phyloP scores from a whole-genome alignment of 148 eudicot species.

The Vaccinium vitisidaea region DNA sequence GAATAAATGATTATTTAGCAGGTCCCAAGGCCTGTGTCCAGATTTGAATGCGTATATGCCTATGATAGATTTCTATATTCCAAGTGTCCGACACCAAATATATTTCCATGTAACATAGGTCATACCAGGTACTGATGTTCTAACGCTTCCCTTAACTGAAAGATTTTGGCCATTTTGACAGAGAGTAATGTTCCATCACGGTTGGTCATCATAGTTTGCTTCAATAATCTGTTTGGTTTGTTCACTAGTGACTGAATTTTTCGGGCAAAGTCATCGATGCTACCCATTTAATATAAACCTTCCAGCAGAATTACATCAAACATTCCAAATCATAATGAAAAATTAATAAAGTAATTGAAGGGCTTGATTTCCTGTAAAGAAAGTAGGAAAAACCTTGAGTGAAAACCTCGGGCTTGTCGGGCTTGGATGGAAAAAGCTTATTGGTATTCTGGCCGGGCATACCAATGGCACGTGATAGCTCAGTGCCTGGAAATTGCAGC shows the following conservation, averaged over 20 bases:
- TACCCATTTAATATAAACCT: neutral
- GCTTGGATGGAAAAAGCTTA: constrained; percentile 51
- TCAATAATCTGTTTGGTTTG: neutral
- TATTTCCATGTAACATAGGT: neutral
- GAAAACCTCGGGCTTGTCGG: constrained; percentile 37
- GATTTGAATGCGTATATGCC: neutral
- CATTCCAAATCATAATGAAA: neutral
- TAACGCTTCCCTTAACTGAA: neutral
- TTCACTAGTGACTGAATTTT: neutral
- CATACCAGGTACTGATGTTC: neutral
- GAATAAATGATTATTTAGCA: neutral
- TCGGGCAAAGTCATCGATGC: neutral
- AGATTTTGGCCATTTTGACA: neutral
- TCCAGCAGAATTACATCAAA: neutral
- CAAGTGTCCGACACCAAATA: neutral
- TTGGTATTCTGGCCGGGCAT: constrained; percentile 36
- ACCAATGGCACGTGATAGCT: constrained; percentile 33
- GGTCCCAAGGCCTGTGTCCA: neutral
- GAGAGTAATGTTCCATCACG: neutral
- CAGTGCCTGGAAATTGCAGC: constrained; percentile 38
- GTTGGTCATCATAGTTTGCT: neutral
- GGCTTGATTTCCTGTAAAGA: neutral
- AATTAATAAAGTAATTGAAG: neutral
- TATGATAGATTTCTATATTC: neutral
- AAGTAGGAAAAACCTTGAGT: constrained; percentile 51